Evolutionary conservation across 2,329 filamentous ascomycete genomes (phyloP).

Genomic region (Geosmithia morbida): DNA sequence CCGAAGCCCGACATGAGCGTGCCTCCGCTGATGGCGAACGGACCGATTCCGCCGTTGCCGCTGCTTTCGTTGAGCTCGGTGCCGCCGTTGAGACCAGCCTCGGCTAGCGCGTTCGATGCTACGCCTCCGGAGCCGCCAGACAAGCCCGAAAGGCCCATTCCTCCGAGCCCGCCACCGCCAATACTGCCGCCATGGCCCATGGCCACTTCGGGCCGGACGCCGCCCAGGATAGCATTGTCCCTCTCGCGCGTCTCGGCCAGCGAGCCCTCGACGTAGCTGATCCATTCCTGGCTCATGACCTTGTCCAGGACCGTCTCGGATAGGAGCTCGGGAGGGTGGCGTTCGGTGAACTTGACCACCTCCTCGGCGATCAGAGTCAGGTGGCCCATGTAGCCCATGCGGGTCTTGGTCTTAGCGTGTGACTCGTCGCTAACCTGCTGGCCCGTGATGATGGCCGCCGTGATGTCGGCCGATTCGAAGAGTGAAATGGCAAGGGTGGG

Average conservation of each 20-base stretch:
- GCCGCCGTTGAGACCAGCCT: conserved; percentile 65
- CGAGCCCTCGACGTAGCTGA: conserved; percentile 86
- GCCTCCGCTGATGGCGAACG: conserved; percentile 58
- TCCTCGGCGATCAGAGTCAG: conserved; percentile 94
- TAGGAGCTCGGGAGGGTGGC: conserved; percentile 76
- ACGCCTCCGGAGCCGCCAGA: conserved; percentile 11
- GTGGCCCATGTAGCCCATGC: conserved; percentile 97
- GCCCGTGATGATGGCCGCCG: conserved; percentile 80
- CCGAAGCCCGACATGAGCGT: conserved; percentile 82
- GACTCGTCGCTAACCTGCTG: conserved; percentile 78
- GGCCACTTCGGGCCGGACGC: conserved; percentile 81
- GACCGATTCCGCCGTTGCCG: conserved; percentile 44
- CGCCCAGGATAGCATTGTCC: conserved; percentile 95
- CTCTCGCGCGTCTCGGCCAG: conserved; percentile 87
- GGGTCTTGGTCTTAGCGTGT: conserved; percentile 70
- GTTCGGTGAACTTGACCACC: conserved; percentile 95
- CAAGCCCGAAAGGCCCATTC: conserved; percentile 32
- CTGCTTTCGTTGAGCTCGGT: conserved; percentile 54
- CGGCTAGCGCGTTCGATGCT: conserved; percentile 58
- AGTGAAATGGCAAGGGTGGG: conserved; percentile 79
- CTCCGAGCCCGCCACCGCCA: conserved; percentile 29
- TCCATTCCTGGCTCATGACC: conserved; percentile 83
- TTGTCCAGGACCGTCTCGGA: conserved; percentile 75
- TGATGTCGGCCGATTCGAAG: conserved; percentile 82
- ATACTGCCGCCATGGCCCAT: conserved; percentile 61